Evolutionary conservation across 768 basidiomycete species (phyloP).

Genomic region (Naematelia aurantialba): DNA sequence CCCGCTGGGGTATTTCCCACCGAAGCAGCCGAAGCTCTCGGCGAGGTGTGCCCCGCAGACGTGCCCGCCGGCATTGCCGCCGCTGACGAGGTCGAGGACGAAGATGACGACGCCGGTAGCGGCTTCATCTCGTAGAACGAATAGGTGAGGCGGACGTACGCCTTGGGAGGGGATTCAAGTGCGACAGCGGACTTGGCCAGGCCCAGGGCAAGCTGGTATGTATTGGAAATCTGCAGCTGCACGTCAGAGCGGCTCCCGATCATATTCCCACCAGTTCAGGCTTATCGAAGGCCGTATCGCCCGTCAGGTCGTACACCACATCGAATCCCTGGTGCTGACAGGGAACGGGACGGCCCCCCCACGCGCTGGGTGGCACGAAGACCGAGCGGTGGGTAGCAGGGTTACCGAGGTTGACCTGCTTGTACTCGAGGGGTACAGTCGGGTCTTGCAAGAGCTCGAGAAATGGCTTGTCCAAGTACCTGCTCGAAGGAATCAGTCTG

Average conservation of each 20-base stretch:
- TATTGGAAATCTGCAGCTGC: conserved; percentile 44
- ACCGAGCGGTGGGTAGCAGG: conserved; percentile 24
- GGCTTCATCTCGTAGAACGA: conserved; percentile 49
- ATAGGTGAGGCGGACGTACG: conserved; percentile 43
- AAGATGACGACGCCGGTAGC: conserved; percentile 31
- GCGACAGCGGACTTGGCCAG: conserved; percentile 37
- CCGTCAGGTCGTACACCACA: conserved; percentile 46
- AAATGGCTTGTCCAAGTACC: conserved; percentile 43
- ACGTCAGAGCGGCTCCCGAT: too few relatives aligned
- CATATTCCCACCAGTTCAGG: conserved; percentile 47
- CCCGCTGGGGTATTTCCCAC: too few relatives aligned
- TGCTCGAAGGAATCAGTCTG: conserved; percentile 2
- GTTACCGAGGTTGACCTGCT: conserved; percentile 40
- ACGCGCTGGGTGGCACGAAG: conserved; percentile 26
- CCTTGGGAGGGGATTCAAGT: conserved; percentile 14
- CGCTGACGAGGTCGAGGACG: too few relatives aligned
- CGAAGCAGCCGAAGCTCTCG: too few relatives aligned
- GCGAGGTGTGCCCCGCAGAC: too few relatives aligned
- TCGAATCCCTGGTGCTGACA: too few relatives aligned
- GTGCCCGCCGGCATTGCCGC: too few relatives aligned
- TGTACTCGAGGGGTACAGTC: conserved; percentile 33
- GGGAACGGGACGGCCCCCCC: conserved; percentile 7
- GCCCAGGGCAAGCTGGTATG: conserved; percentile 36
- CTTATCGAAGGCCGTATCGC: conserved; percentile 43
- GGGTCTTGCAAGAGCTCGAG: conserved; percentile 21